These are phyloP conservation scores for Coemansia umbellata DNA, from an alignment of 192 early-diverging fungal species.

Conservation along the genomic window DNA sequence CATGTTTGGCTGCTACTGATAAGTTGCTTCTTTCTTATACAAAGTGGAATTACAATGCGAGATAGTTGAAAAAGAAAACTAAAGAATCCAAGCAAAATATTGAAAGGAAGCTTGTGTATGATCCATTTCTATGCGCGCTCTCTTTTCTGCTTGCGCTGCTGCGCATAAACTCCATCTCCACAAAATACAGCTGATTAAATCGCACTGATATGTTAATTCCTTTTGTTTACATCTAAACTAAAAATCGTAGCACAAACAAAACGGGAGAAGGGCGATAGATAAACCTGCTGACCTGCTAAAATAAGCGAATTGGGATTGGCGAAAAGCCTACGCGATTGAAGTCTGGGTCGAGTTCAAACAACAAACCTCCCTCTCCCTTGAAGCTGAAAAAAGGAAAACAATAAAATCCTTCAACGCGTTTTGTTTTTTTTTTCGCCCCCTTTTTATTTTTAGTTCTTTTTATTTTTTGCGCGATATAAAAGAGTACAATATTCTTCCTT, in stretches of 20 bases:
- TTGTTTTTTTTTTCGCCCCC: not conserved
- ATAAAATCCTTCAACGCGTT: not conserved
- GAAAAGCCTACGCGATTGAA: too few species aligned
- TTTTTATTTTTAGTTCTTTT: slow-evolving; percentile 8
- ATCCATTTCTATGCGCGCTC: too few species aligned
- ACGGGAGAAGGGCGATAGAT: not conserved
- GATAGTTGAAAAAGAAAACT: not conserved
- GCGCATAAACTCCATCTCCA: not conserved
- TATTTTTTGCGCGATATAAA: slow-evolving; percentile 3
- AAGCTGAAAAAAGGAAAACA: not conserved
- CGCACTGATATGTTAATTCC: not conserved
- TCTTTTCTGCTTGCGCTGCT: not conserved
- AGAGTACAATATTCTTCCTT: not conserved
- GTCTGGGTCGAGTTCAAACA: too few species aligned
- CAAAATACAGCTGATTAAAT: not conserved
- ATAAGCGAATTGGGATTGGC: not conserved
- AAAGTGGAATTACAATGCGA: not conserved
- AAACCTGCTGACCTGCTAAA: not conserved
- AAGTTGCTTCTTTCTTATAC: too few species aligned
- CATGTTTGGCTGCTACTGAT: too few species aligned
- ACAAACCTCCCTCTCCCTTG: too few species aligned
- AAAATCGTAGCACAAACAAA: not conserved
- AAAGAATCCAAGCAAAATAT: too few species aligned
- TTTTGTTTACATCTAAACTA: not conserved
- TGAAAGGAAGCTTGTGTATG: too few species aligned